A percentile compares a stretch with the other conserved stretches of the same genome.
Conservation (phyloP, 129 eudicot species). For the Artemisia argyi region DNA sequence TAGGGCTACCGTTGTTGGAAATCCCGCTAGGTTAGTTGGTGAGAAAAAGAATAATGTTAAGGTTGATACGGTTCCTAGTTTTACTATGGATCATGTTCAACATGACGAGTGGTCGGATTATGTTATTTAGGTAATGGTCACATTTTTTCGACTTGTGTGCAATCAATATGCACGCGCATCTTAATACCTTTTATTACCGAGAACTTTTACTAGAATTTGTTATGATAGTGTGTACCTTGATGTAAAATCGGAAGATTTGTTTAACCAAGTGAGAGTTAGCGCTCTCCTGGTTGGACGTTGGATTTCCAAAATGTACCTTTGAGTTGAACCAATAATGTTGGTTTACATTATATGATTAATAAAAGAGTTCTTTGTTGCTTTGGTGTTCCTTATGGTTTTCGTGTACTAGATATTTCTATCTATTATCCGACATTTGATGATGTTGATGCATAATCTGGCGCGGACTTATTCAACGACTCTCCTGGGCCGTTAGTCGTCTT, state of each 20-base stretch:
- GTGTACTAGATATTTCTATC: no score
- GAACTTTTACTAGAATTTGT: neutral
- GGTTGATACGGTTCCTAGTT: slow-evolving; percentile 73
- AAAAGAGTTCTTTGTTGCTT: slow-evolving; percentile 10
- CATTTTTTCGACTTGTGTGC: neutral
- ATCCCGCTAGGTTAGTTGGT: slow-evolving; percentile 85
- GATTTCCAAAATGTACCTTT: neutral
- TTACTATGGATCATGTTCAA: slow-evolving; percentile 88
- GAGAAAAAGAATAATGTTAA: slow-evolving; percentile 69
- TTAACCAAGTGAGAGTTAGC: slow-evolving; percentile 24
- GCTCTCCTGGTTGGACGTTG: slow-evolving; percentile 17
- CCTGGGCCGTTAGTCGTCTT: no score
- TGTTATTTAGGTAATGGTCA: slow-evolving; percentile 49
- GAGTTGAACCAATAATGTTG: slow-evolving; percentile 16
- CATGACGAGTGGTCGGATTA: slow-evolving; percentile 82
- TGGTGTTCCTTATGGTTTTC: neutral
- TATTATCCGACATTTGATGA: no score
- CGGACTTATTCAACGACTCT: no score
- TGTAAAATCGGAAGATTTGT: no score
- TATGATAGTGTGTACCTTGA: no score
- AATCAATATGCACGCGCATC: no score
- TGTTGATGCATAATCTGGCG: no score
- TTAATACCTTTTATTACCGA: no score
- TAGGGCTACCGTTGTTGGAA: slow-evolving; percentile 88
- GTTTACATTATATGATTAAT: slow-evolving; percentile 18